Base-by-base conservation (phyloP, 345 rosid genomes). In the Streptanthus diversifolius region DNA sequence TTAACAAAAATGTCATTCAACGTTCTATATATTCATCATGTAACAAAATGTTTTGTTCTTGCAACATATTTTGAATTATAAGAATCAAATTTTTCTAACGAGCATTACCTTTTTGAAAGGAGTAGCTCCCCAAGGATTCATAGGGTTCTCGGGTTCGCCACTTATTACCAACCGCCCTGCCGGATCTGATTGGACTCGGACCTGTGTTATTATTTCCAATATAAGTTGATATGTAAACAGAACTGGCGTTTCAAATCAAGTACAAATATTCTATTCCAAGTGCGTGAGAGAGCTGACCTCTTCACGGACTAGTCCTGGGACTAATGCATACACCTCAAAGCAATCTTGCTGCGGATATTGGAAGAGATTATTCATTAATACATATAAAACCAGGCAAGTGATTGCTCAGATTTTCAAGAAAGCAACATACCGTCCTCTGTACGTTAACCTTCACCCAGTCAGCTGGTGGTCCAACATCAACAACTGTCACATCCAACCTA, bases 401-500 rank as follows among this genome's bases (percentile, higher is more conserved):
- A 36, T 10, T 44, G 60, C 44, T 69, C 66, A 63, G 63, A n/a
- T 11, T 61, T 33, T 35, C 12, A 43, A 44, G 60, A 45, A 53
- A 35, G 58, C 53, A 41, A 48, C 21, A 55, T 85, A 88, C 96
- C 65, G 81, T 77, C 74, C 89, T 92, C 57, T 84, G 89, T 39
- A 90, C 98, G 75, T 84, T 92, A 80, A 92, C 77, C 88, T 92
- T 92, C 83, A 92, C 98, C 98, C 98, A 90, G 69, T 90, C 92
- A 71, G 96, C 96, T 77, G 98, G 92, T 39, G 89, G 83, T 66
- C 96, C 98, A 78, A 85, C 73, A 78, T 92, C 98, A 77, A 85
- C 77, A 71, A 90, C 83, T 33, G 84, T 91, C 3, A 83, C 77
- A 45, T 79, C 79, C 82, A 84, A 66, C 64, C 98, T 90, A 79